Conservation (phyloP, 257 asterid species). For the Ballota nigra region DNA sequence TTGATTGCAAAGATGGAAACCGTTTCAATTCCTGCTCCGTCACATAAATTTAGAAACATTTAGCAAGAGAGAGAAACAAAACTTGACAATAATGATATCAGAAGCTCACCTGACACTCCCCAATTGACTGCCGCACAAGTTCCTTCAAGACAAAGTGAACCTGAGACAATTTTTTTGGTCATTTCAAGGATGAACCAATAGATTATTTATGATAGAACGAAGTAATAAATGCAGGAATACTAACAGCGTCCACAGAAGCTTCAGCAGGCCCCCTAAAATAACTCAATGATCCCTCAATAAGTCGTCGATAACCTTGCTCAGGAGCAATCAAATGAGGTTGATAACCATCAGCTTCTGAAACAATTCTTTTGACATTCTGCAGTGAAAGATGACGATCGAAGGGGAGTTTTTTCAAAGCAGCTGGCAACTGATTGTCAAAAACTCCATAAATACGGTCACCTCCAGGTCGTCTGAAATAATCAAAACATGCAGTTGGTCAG, state of each 20-base stretch:
- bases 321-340: slow-evolving; percentile 99
- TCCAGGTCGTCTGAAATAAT: slow-evolving; percentile 72
- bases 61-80: background rate
- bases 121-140: slow-evolving; percentile 84
- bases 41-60: slow-evolving; percentile 15
- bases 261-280: slow-evolving; percentile 95
- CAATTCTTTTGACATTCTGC: slow-evolving; percentile 78
- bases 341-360: slow-evolving; percentile 97
- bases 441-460: slow-evolving; percentile 94
- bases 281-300: slow-evolving; percentile 80
- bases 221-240: slow-evolving; percentile 27
- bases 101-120: slow-evolving; percentile 77
- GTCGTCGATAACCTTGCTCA: slow-evolving; percentile 93
- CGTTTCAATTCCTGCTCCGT: slow-evolving; percentile 70
- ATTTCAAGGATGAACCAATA: slow-evolving; percentile 11
- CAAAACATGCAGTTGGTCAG: slow-evolving; percentile 25
- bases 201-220: background rate
- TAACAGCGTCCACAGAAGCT: slow-evolving; percentile 92
- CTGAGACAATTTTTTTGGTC: slow-evolving; percentile 39
- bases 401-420: slow-evolving; percentile 87
- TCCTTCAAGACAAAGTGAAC: slow-evolving; percentile 90
- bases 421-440: slow-evolving; percentile 95
- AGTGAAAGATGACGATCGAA: slow-evolving; percentile 87
- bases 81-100: background rate
- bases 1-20: slow-evolving; percentile 75